Base-by-base conservation (phyloP, 495 filamentous ascomycete species). In the Pseudomonodictys pantanalensis region DNA sequence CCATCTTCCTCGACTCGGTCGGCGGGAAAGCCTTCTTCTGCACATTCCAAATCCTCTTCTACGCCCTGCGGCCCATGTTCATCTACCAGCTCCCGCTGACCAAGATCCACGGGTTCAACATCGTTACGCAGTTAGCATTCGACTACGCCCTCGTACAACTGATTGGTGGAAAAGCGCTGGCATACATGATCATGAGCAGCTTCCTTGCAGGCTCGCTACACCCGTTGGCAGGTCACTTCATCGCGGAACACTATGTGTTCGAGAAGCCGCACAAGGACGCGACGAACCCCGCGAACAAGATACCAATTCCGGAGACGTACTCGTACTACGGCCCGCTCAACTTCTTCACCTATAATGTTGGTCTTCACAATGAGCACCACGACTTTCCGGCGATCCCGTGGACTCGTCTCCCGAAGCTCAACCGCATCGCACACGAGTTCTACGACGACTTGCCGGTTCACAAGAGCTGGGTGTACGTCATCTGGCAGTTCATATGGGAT, bases 41-140 rank as follows among this genome's bases (percentile, higher is more conserved):
- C 78, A 97, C 95, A 65, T 97, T 97, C 78, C 95, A 99, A 75
- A 97, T 99, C 72, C 78, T 99, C 70, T 99, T 99, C 83, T 99
- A 99, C 80, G 95, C 95, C 69, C 69, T 99, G n/a, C 90, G 95
- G 3, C 95, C 95, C 50, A 95, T 97, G 87, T 86, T 92, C 76
- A 82, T 99, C 64, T 95, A 95, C 79, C 81, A 85, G 66, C 79
- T 97, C 1, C 90, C 92, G 23, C 81, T 97, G 71, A 97, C 95
- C 48, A 80, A 77, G 68, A 84, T 96, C 54, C 92, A 97, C 75
- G 73, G 84, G 47, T 68, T 90, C 66, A 99, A 99, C 76, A 76
- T 97, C 12, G 62, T 76, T 62, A 77, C 78, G 4, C 92, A 99
- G 72, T 56, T 93, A 5, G 65, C 73, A 57, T 96, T 99, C 77